These are phyloP conservation scores for Sporothrix sp. DNA, from an alignment of 2,329 filamentous ascomycete genomes.

Conservation along the genomic window DNA sequence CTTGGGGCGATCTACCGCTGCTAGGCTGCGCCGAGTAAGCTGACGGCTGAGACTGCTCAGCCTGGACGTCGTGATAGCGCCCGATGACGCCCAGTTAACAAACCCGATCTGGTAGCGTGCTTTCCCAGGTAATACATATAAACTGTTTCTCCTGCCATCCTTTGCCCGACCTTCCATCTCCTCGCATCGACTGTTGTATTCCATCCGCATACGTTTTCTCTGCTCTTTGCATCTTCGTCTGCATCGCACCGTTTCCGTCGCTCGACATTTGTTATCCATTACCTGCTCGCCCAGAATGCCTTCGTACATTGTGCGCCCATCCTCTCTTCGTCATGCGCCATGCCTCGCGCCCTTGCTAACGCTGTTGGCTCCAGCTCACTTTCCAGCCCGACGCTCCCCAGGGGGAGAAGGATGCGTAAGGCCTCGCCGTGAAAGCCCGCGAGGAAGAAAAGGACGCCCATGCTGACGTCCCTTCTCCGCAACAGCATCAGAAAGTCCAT, in stretches of 20 bases:
- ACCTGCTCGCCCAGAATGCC: slow-evolving; percentile 16
- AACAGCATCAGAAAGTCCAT: slow-evolving; percentile 67
- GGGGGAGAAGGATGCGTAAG: slow-evolving; percentile 59
- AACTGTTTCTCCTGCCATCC: no score
- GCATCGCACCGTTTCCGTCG: no score
- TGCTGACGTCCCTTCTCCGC: neutral
- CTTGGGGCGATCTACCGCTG: no score
- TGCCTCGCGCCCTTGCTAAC: no score
- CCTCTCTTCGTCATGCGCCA: neutral
- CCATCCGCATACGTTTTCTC: no score
- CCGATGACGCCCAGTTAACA: neutral
- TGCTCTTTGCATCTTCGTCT: neutral
- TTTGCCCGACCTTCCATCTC: neutral
- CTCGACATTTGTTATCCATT: neutral
- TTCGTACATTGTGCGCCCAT: slow-evolving; percentile 18
- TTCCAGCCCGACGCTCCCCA: slow-evolving; percentile 60
- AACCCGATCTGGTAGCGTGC: no score
- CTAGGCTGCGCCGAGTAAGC: neutral
- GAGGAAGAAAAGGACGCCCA: no score
- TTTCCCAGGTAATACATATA: no score
- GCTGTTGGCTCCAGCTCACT: slow-evolving; percentile 51
- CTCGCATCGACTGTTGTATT: no score
- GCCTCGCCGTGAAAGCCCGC: neutral
- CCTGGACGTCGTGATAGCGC: no score
- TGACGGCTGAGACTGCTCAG: no score